phyloP scores from a whole-genome alignment of 495 filamentous ascomycete genomes.

The Aspergillus egyptiacus region DNA sequence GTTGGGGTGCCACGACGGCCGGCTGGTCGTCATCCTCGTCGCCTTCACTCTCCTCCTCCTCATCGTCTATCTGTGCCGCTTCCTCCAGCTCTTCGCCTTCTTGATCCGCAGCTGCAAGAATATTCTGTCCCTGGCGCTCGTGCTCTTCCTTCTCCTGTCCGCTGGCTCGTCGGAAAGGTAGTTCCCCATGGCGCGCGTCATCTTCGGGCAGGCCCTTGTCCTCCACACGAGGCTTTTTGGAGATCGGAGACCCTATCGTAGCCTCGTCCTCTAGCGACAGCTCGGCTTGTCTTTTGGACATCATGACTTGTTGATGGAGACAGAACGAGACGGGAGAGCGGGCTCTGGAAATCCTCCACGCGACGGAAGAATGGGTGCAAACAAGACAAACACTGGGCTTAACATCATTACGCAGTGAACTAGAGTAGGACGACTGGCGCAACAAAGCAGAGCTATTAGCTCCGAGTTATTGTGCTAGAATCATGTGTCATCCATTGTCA shows the following conservation, averaged over 20 bases:
- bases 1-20: conserved; percentile 40
- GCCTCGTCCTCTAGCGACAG: conserved; percentile 64
- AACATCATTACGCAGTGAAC: background rate
- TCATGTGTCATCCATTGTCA: conserved; percentile 7
- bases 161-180: conserved; percentile 32
- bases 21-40: conserved; percentile 39
- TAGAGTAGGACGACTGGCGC: too few species aligned
- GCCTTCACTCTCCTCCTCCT: conserved; percentile 16
- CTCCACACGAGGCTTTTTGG: conserved; percentile 68
- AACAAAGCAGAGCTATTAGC: background rate
- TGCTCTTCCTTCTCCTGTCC: conserved; percentile 29
- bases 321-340: conserved; percentile 1
- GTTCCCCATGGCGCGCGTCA: conserved; percentile 35
- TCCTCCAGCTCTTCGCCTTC: conserved; percentile 40
- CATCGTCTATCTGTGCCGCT: conserved; percentile 23
- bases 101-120: conserved; percentile 33
- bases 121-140: conserved; percentile 34
- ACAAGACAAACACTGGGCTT: conserved; percentile 35
- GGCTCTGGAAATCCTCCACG: conserved; percentile 10
- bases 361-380: conserved; percentile 31
- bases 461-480: background rate
- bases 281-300: conserved; percentile 74
- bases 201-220: conserved; percentile 38
- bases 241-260: conserved; percentile 58
- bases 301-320: conserved; percentile 31